These are phyloP conservation scores for Mycosarcoma maydis DNA, from an alignment of 1,284 basidiomycete species.

Conservation along the genomic window DNA sequence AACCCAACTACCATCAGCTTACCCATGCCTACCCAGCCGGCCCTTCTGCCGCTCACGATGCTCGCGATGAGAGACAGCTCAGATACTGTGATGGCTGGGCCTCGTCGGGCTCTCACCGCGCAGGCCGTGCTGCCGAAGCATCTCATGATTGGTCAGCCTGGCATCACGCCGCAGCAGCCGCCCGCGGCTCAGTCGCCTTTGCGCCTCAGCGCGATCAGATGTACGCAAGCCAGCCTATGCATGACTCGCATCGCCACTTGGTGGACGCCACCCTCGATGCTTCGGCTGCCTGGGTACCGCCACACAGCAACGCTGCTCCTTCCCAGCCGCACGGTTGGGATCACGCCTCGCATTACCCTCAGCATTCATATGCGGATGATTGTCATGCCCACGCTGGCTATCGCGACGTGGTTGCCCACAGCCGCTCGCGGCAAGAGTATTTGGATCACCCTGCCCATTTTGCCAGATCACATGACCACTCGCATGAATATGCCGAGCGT, in stretches of 20 bases:
- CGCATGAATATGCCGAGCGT: conserved; percentile 10
- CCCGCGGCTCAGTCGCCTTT: conserved; percentile 16
- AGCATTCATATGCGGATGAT: conserved; percentile 10
- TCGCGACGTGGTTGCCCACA: conserved; percentile 8
- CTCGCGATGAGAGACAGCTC: conserved; percentile 8
- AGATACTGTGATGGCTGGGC: conserved; percentile 28
- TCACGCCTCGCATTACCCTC: conserved; percentile 11
- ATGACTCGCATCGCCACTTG: conserved; percentile 18
- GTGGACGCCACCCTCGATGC: conserved; percentile 9
- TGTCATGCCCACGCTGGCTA: conserved; percentile 6
- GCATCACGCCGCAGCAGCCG: conserved; percentile 10
- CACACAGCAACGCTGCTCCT: conserved; percentile 3
- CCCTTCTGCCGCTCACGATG: conserved; percentile 3
- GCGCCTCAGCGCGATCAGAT: conserved; percentile 13
- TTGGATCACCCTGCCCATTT: conserved; percentile 5
- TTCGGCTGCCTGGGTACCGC: conserved; percentile 13
- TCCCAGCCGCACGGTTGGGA: conserved; percentile 15
- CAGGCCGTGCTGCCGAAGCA: conserved; percentile 8
- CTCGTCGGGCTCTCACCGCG: conserved; percentile 17
- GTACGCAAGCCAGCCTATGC: conserved; percentile 10
- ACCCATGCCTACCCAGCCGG: conserved; percentile 9
- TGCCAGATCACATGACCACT: conserved; percentile 6
- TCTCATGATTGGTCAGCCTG: conserved; percentile 21
- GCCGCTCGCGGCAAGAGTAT: conserved; percentile 9
- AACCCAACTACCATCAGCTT: conserved; percentile 10